Conservation (phyloP, 1,284 basidiomycete genomes). For the Moesziomyces parantarcticus region DNA sequence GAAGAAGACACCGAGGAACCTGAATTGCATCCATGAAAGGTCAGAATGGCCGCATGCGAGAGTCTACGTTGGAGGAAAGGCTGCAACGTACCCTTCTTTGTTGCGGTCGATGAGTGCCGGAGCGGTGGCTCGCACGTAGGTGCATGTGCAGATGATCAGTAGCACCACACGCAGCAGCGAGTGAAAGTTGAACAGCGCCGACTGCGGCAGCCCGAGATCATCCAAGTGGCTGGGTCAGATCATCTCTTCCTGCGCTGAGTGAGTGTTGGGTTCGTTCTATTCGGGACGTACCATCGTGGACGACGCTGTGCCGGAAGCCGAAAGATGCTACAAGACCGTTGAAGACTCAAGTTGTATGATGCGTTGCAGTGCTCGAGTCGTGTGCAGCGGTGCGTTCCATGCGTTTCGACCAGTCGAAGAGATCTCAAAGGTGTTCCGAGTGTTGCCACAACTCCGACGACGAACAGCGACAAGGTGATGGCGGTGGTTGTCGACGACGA, state of each 20-base stretch:
- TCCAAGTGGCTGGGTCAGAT: not conserved
- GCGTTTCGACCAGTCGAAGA: too few species aligned
- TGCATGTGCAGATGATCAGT: slow-evolving; percentile 94
- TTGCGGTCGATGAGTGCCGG: slow-evolving; percentile 92
- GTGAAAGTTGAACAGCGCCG: slow-evolving; percentile 97
- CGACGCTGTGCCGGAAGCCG: too few species aligned
- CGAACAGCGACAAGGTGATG: too few species aligned
- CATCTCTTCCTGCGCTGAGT: not conserved
- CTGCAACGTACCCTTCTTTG: slow-evolving; percentile 78
- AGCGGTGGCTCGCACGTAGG: slow-evolving; percentile 88
- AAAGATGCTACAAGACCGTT: too few species aligned
- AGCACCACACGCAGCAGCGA: slow-evolving; percentile 92
- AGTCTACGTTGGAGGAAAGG: not conserved
- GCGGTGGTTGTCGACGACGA: too few species aligned
- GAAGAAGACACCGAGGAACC: slow-evolving; percentile 64
- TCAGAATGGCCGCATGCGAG: not conserved
- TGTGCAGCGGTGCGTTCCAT: too few species aligned
- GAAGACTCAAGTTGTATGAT: too few species aligned
- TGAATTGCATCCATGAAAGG: slow-evolving; percentile 3
- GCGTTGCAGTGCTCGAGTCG: too few species aligned
- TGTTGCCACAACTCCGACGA: too few species aligned
- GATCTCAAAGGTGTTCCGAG: too few species aligned
- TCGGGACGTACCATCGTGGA: too few species aligned
- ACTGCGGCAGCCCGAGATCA: slow-evolving; percentile 72
- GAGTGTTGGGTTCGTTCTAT: not conserved